Conservation (phyloP, 495 filamentous ascomycete genomes). For the Aspergillus kassunensis region DNA sequence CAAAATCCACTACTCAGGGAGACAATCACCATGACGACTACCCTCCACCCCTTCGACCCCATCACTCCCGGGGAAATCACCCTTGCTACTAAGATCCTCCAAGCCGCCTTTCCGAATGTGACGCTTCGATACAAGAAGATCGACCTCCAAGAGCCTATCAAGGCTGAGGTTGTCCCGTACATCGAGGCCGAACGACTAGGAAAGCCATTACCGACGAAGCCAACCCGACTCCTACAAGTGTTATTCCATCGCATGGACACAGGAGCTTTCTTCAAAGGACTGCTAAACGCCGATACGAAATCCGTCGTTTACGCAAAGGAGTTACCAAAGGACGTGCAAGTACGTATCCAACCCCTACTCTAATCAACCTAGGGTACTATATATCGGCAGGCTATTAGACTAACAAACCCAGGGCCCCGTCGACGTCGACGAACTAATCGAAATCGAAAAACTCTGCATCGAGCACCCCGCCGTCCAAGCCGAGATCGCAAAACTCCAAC, state of each 20-base stretch:
- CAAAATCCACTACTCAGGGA: too few species aligned
- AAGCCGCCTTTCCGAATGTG: slow-evolving; percentile 33
- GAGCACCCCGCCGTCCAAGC: slow-evolving; percentile 38
- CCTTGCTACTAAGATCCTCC: slow-evolving; percentile 34
- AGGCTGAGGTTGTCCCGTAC: slow-evolving; percentile 36
- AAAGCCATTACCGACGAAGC: slow-evolving; percentile 28
- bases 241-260: slow-evolving; percentile 38
- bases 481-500: slow-evolving; percentile 41
- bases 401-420: slow-evolving; percentile 27
- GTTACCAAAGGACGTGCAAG: slow-evolving; percentile 37
- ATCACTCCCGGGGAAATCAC: slow-evolving; percentile 39
- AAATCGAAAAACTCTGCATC: slow-evolving; percentile 38
- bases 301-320: slow-evolving; percentile 35
- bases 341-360: too few species aligned
- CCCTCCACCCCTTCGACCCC: slow-evolving; percentile 38
- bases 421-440: slow-evolving; percentile 40
- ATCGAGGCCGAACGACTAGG: slow-evolving; percentile 37
- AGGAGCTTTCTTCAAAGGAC: slow-evolving; percentile 36
- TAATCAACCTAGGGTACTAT: too few species aligned
- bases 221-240: slow-evolving; percentile 36
- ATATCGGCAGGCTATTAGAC: too few species aligned
- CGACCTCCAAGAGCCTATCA: slow-evolving; percentile 37
- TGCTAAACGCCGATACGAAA: slow-evolving; percentile 33
- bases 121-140: slow-evolving; percentile 38
- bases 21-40: slow-evolving; percentile 7